Evolutionary conservation across 768 basidiomycete species (phyloP).

Genomic region (Astraeus odoratus): DNA sequence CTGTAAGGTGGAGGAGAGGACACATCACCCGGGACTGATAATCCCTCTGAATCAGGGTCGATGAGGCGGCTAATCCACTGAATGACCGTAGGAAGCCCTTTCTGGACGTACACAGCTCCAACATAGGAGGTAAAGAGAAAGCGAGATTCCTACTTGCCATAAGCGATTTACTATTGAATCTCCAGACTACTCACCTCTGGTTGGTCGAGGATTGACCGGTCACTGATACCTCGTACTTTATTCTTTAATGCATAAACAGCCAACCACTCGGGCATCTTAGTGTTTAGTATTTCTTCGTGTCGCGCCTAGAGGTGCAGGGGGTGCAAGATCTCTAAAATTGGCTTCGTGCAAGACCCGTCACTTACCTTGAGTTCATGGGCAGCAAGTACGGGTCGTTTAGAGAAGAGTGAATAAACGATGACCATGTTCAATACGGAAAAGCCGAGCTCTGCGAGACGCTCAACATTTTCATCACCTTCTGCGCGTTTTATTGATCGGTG

Average conservation of each 20-base stretch:
- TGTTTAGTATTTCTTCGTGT: constrained; percentile 27
- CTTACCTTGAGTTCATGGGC: constrained; percentile 40
- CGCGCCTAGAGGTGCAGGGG: constrained; percentile 13
- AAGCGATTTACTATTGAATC: not conserved
- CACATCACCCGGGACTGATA: constrained; percentile 13
- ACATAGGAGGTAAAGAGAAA: constrained; percentile 55
- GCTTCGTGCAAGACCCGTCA: not conserved
- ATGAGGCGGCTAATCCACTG: constrained; percentile 55
- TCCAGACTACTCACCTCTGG: constrained; percentile 25
- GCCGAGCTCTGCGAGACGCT: constrained; percentile 57
- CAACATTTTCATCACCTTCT: constrained; percentile 45
- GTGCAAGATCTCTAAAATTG: not conserved
- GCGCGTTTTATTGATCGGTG: constrained; percentile 36
- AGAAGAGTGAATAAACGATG: constrained; percentile 45
- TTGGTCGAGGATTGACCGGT: constrained; percentile 28
- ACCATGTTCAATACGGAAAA: constrained; percentile 43
- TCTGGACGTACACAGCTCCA: constrained; percentile 58
- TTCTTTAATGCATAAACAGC: constrained; percentile 43
- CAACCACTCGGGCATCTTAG: constrained; percentile 43
- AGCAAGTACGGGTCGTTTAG: constrained; percentile 35
- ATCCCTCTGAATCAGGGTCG: constrained; percentile 35
- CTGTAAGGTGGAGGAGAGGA: constrained; percentile 21
- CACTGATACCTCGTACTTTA: constrained; percentile 44
- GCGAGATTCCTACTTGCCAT: constrained; percentile 42
- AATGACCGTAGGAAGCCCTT: constrained; percentile 42